Base-by-base conservation (phyloP, 116 monocot genomes). In the Cymodocea nodosa region DNA sequence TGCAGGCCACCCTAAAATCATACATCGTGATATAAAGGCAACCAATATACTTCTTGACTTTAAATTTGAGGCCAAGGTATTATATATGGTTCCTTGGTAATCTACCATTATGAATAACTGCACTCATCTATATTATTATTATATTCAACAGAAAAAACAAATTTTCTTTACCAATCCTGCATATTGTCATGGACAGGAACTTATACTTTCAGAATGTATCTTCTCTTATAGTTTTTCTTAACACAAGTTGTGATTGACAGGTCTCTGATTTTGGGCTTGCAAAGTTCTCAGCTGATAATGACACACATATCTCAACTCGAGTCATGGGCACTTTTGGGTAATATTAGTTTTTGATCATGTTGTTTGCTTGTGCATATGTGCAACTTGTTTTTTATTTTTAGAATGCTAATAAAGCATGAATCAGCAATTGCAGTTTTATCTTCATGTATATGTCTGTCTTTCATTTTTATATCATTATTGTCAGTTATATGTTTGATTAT, bases 241-340 rank as follows among this genome's bases (percentile, higher is more conserved):
- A 17, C 1, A 2, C 30, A 30, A 30, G 30, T 30, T 30, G 30
- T 30, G 30, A 30, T 30, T 30, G 30, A 30, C 30, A 68, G 68
- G 68, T 68, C 54, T 53, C 68, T 3, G 68, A 68, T 56, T 68
- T 68, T 37, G 68, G 68, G 17, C 55, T 68, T 17, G 68, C 68
- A 8, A 68, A 36, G 35, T 54, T 56, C 55, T 55, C 25, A 16
- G 19, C 25, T n/a, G 68, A 68, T 36, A 56, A 34, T 6, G 54
- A 68, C 35, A 56, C 68, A 14, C 68, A 68, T 68, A 53, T 68
- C 0, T 68, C 68, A 55, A 68, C 54, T 19, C 24, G 55, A 35
- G 68, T 68, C 35, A 56, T 56, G 68, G 68, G 68, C 15, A 68
- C 68, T n/a, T 68, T 56, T 35, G 69, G 69, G 92, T 92, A 67